Base-by-base conservation (phyloP, 495 filamentous ascomycete species). In the Penicillium antarcticum region DNA sequence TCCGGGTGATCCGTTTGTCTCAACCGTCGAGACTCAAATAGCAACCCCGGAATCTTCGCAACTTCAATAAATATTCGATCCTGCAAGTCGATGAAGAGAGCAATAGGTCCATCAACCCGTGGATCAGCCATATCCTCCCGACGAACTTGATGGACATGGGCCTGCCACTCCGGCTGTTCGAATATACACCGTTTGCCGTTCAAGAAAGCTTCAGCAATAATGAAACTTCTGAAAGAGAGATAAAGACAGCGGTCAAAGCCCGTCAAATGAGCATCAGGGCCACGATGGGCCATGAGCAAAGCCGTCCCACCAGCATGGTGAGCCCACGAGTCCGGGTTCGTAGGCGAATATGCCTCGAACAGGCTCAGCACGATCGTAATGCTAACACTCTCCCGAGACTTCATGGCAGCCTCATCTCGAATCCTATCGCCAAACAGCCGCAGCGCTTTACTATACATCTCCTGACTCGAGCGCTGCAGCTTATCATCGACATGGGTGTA, bases 401-500 rank as follows among this genome's bases (percentile, higher is more conserved):
- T 46, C 34, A 63, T 58, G 14, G 42, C 33, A 8, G 23, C 33
- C 18, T 51, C 45, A 35, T 61, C 42, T 24, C 64, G 57, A 13
- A 72, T 58, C 6, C 51, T 41, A 9, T 54, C 48, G 14, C 65
- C 62, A 18, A 72, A 64, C 2, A 63, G 40, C 12, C 62, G 48
- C 18, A 72, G 57, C 10, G 68, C 64, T 24, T 63, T 60, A 17
- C 63, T 67, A 47, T 72, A 72, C 21, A 67, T 54, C 8, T 63
- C 60, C 9, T 46, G 45, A 8, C 64, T 52, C 10, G 66, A 65
- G 11, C 51, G 53, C 31, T 56, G 57, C 2, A 65, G 44, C 2
- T 40, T 40, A 14, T 32, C 48, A 35, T 53, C 36, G 41, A 45
- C 40, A 40, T 60, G 47, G 11, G 51, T 34, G 17, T 56, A 46